These are phyloP conservation scores for Calendula officinalis DNA, from an alignment of 129 eudicot species.

Conservation along the genomic window DNA sequence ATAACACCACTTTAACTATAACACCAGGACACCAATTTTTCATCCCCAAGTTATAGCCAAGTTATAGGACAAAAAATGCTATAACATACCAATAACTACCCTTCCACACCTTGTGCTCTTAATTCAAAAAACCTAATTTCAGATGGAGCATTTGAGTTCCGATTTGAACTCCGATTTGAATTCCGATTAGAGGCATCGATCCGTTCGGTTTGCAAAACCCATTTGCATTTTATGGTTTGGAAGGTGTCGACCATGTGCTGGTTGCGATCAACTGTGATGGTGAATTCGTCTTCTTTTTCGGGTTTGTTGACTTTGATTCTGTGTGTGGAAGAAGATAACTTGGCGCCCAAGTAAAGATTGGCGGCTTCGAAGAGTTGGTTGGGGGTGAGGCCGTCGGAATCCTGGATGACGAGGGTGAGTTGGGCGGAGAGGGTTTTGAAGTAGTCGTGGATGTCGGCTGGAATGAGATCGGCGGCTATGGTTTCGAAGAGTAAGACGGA, in stretches of 20 bases:
- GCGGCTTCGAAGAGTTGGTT: slow-evolving; percentile 57
- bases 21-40: too few species aligned
- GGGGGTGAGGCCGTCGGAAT: slow-evolving; percentile 59
- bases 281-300: slow-evolving; percentile 35
- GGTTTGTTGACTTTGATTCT: slow-evolving; percentile 43
- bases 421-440: slow-evolving; percentile 39
- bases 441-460: slow-evolving; percentile 28
- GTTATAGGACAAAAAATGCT: too few species aligned
- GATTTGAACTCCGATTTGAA: too few species aligned
- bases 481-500: slow-evolving; percentile 44
- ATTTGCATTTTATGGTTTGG: slow-evolving; percentile 31
- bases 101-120: too few species aligned
- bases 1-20: too few species aligned
- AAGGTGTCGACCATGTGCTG: slow-evolving; percentile 38
- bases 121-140: slow-evolving; percentile 45
- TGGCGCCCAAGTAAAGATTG: slow-evolving; percentile 38
- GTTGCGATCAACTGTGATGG: slow-evolving; percentile 41
- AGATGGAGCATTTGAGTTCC: slow-evolving; percentile 4
- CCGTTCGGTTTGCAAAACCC: slow-evolving; percentile 35
- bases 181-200: slow-evolving; percentile 14
- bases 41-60: too few species aligned
- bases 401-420: slow-evolving; percentile 53
- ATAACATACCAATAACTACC: too few species aligned
- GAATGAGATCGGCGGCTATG: slow-evolving; percentile 45
- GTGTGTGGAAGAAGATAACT: slow-evolving; percentile 36